A percentile compares a stretch with the other conserved stretches of the same genome.
These are phyloP conservation scores for Ceratobasidium sp. DNA, from an alignment of 1,284 basidiomycete genomes.

Conservation along the genomic window DNA sequence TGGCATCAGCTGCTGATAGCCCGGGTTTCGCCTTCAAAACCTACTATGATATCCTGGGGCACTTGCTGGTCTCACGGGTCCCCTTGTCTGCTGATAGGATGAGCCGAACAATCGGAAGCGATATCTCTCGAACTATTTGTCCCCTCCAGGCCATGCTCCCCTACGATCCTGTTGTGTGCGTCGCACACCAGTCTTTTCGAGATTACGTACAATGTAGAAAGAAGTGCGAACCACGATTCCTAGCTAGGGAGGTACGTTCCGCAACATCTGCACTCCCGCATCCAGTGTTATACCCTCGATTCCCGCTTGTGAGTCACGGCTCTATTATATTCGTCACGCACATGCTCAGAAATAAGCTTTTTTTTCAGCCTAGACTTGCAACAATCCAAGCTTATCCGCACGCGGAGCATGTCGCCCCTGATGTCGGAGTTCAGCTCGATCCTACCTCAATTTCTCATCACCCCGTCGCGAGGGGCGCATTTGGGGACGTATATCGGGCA, in stretches of 20 bases:
- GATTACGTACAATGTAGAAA: constrained; percentile 11
- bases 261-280: not conserved
- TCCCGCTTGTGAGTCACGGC: constrained; percentile 23
- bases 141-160: not conserved
- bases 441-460: not conserved
- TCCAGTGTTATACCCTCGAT: not conserved
- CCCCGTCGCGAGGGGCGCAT: constrained; percentile 16
- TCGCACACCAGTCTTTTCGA: constrained; percentile 29
- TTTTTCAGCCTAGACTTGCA: constrained; percentile 13
- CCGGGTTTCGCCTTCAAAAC: not conserved
- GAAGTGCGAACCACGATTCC: constrained; percentile 29
- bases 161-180: constrained; percentile 7
- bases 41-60: constrained; percentile 9
- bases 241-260: constrained; percentile 1
- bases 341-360: not conserved
- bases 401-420: constrained; percentile 8
- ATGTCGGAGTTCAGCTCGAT: constrained; percentile 7
- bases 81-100: not conserved
- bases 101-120: not conserved
- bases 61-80: not conserved
- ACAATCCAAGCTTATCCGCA: constrained; percentile 9
- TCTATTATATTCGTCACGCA: not conserved
- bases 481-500: constrained; percentile 31
- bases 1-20: not conserved
- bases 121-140: not conserved